Evolutionary conservation across 2,329 filamentous ascomycete species (phyloP).

Genomic region (Monosporascus sp.): DNA sequence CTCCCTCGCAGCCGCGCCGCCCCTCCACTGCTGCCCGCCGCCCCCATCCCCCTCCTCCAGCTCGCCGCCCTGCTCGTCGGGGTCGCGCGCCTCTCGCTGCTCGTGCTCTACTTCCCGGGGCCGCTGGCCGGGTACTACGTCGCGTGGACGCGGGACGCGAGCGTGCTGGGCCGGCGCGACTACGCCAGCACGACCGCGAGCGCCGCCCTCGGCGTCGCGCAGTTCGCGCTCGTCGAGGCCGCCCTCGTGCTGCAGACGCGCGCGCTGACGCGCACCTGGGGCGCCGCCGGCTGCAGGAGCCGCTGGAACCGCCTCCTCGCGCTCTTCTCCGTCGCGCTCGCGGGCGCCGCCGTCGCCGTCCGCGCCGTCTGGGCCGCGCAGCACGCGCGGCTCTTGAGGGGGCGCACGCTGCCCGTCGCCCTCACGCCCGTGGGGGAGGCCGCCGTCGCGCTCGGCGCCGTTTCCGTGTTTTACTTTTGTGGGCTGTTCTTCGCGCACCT

Average conservation of each 20-base stretch:
- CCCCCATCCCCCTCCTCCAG: constrained; percentile 60
- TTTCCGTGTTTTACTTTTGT: constrained; percentile 48
- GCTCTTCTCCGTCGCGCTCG: constrained; percentile 9
- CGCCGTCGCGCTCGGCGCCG: constrained; percentile 34
- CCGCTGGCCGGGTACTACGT: constrained; percentile 58
- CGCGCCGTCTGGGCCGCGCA: constrained; percentile 16
- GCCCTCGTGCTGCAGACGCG: constrained; percentile 49
- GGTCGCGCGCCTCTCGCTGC: constrained; percentile 52
- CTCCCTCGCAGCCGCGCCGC: constrained; percentile 57
- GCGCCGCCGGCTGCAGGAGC: constrained; percentile 24
- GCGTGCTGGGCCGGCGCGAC: constrained; percentile 36
- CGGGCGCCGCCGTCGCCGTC: constrained; percentile 13
- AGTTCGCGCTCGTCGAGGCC: constrained; percentile 40
- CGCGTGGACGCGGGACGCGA: constrained; percentile 50
- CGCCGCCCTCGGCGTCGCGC: constrained; percentile 37
- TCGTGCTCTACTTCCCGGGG: constrained; percentile 55
- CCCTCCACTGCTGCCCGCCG: constrained; percentile 34
- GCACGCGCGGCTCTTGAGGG: constrained; percentile 8
- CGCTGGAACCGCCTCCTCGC: constrained; percentile 11
- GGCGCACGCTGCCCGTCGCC: constrained; percentile 14
- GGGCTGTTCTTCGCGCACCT: constrained; percentile 50
- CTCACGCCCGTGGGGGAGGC: constrained; percentile 34
- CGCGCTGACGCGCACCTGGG: constrained; percentile 48
- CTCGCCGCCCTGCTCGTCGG: constrained; percentile 54
- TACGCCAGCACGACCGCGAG: constrained; percentile 32